Evolutionary conservation across 2,329 filamentous ascomycete species (phyloP).

Genomic region (Fusarium setosum): DNA sequence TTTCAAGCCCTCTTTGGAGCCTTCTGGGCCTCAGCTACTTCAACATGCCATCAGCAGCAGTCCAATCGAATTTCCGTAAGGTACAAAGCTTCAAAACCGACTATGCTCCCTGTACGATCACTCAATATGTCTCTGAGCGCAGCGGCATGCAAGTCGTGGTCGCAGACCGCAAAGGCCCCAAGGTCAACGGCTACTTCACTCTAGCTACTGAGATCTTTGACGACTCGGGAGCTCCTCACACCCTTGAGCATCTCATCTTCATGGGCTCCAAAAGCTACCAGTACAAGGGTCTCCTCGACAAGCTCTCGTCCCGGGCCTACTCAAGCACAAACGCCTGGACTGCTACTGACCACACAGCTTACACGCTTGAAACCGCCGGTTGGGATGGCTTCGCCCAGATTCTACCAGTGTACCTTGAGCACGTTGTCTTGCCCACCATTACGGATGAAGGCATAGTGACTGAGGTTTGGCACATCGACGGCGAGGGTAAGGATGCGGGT

Average conservation of each 20-base stretch:
- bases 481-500: conserved; percentile 92
- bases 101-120: conserved; percentile 89
- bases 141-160: conserved; percentile 96
- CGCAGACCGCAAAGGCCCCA: conserved; percentile 93
- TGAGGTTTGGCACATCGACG: conserved; percentile 96
- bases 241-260: conserved; percentile 84
- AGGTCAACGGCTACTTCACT: conserved; percentile 93
- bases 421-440: conserved; percentile 89
- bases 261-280: conserved; percentile 94
- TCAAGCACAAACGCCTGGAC: conserved; percentile 98
- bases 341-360: conserved; percentile 94
- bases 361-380: conserved; percentile 93
- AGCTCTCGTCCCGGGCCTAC: conserved; percentile 92
- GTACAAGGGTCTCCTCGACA: conserved; percentile 96
- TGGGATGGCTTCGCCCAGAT: conserved; percentile 98
- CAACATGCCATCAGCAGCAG: conserved; percentile 64
- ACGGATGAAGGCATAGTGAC: conserved; percentile 95
- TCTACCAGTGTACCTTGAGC: conserved; percentile 93
- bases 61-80: conserved; percentile 77
- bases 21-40: conserved; percentile 26
- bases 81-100: conserved; percentile 89
- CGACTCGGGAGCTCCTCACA: conserved; percentile 92
- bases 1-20: conserved; percentile 35
- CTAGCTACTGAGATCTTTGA: conserved; percentile 98
- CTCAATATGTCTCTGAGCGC: conserved; percentile 93